Base-by-base conservation (phyloP, 1,284 basidiomycete species). In the Ustilago curta region DNA sequence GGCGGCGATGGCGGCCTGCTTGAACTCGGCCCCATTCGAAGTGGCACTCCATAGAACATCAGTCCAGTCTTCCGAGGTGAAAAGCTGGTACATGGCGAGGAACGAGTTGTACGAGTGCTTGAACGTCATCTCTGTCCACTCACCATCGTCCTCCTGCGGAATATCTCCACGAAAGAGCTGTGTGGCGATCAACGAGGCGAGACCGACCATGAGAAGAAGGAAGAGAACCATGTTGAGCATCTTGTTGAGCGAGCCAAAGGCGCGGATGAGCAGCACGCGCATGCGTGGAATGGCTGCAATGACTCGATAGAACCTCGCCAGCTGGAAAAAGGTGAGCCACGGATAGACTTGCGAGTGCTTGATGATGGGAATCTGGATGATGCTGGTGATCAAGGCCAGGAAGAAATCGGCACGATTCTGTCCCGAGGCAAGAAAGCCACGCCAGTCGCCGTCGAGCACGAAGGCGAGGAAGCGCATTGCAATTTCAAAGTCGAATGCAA, bases 41-140 rank as follows among this genome's bases (percentile, higher is more conserved):
- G 91, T 88, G 0, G 91, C 89, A 29, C 86, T 87, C 81, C 94
- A 96, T n/a, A 97, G 84, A 1, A 95, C 88, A 58, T 89, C 87
- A 2, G 92, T 93, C 96, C 96, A 99, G 84, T 98, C 93, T 85
- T 99, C 96, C 0, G 94, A 94, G 0, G 95, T 94, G 86, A 95
- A 94, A 7, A 98, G 88, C 85, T 89, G 88, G 84, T 97, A 99
- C 83, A 96, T 89, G 8, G 90, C 94, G 21, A 98, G 86, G 85
- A 96, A 98, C 0, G 93, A 88, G 82, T 93, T 95, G 88, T 91
- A 96, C 5, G 94, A 87, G 78, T 95, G 90, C n/a, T 92, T 91
- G 85, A 95, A 98, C 73, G 92, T 93, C 87, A 95, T 91, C 8
- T 88, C 86, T 3, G 86, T 79, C 27, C 80, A 77, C 9, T 86